Percentiles rank a stretch among this genome's conserved stretches.
Conservation (phyloP, 2,329 filamentous ascomycete species). For the Knoxdaviesia capensis region DNA sequence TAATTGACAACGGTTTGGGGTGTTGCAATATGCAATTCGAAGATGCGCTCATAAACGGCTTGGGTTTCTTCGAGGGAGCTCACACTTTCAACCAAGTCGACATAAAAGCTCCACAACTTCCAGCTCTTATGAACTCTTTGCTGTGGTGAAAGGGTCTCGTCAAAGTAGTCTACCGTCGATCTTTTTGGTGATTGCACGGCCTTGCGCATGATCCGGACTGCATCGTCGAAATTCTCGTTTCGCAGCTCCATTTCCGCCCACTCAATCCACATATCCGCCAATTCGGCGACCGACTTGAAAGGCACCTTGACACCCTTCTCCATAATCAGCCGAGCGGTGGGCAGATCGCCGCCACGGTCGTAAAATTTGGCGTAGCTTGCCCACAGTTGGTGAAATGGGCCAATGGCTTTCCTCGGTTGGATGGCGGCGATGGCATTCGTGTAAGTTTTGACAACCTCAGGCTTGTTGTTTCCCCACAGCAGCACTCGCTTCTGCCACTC, state of each 20-base stretch:
- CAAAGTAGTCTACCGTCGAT: slow-evolving; percentile 98
- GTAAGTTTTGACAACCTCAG: slow-evolving; percentile 84
- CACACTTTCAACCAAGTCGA: slow-evolving; percentile 91
- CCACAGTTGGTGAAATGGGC: slow-evolving; percentile 90
- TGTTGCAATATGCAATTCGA: slow-evolving; percentile 92
- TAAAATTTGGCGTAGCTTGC: slow-evolving; percentile 95
- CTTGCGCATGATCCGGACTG: slow-evolving; percentile 90
- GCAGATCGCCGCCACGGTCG: slow-evolving; percentile 66
- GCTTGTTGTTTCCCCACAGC: slow-evolving; percentile 84
- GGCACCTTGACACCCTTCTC: slow-evolving; percentile 96
- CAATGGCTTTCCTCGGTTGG: slow-evolving; percentile 81
- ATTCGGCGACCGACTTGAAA: slow-evolving; percentile 90
- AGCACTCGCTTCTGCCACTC: slow-evolving; percentile 97
- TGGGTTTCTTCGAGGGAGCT: slow-evolving; percentile 78
- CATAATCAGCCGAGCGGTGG: slow-evolving; percentile 78
- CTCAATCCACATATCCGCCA: slow-evolving; percentile 97
- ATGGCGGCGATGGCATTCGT: slow-evolving; percentile 86
- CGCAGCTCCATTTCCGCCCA: slow-evolving; percentile 98
- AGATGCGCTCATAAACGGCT: slow-evolving; percentile 91
- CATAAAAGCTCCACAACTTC: slow-evolving; percentile 99
- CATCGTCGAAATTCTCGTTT: slow-evolving; percentile 87
- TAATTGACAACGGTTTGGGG: slow-evolving; percentile 98
- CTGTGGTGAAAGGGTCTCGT: slow-evolving; percentile 81
- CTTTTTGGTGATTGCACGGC: slow-evolving; percentile 91
- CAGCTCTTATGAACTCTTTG: slow-evolving; percentile 97